Conservation (phyloP, 2,329 filamentous ascomycete genomes). For the Tympanopsis confertula region DNA sequence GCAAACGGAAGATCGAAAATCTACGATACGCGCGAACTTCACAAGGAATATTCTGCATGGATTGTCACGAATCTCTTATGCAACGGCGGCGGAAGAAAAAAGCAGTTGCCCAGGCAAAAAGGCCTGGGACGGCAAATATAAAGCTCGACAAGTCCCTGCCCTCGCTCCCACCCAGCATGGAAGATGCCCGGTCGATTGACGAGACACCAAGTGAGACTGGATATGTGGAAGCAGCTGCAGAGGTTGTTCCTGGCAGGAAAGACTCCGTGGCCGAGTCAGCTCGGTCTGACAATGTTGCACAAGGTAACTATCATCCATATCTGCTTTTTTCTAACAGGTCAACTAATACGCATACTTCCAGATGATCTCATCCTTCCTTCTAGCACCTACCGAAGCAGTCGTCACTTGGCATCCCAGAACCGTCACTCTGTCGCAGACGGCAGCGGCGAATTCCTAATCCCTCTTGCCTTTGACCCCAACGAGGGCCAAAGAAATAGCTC, state of each 20-base stretch:
- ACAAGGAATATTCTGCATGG: constrained; percentile 99
- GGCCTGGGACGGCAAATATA: constrained; percentile 55
- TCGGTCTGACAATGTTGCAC: constrained; percentile 30
- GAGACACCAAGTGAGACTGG: constrained; percentile 47
- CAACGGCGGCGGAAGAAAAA: constrained; percentile 80
- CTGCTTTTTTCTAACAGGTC: constrained; percentile 34
- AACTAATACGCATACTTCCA: constrained; percentile 21
- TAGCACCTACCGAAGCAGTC: constrained; percentile 66
- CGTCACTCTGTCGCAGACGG: constrained; percentile 26
- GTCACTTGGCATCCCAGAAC: constrained; percentile 58
- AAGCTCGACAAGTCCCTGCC: constrained; percentile 86
- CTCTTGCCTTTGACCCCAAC: constrained; percentile 9
- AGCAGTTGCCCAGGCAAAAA: constrained; percentile 47
- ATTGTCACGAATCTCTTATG: constrained; percentile 94
- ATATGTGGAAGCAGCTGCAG: constrained; percentile 51
- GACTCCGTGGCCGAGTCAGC: background rate
- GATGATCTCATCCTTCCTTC: constrained; percentile 62
- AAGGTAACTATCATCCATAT: constrained; percentile 37
- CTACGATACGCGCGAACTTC: constrained; percentile 93
- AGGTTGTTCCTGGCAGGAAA: constrained; percentile 37
- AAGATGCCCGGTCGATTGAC: constrained; percentile 48
- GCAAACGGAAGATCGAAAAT: constrained; percentile 98
- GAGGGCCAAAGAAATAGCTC: constrained; percentile 56
- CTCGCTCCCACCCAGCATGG: constrained; percentile 70
- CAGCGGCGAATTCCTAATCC: constrained; percentile 16